A percentile compares a stretch with the other conserved stretches of the same genome.
phyloP scores from a whole-genome alignment of 139 green algal species.

The Chlorella sp. region DNA sequence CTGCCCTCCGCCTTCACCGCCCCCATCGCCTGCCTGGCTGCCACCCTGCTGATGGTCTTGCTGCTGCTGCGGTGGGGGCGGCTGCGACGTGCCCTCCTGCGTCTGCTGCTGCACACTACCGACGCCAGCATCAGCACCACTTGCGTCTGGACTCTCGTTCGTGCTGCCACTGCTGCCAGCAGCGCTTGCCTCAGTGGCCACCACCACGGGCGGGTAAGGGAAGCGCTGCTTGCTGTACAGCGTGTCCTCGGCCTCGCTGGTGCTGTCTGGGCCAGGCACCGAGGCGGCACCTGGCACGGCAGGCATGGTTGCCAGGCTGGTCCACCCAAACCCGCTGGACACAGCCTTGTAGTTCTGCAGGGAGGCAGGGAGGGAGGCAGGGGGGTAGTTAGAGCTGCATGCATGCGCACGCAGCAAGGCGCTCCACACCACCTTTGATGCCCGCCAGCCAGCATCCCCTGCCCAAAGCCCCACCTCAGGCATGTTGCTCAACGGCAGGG shows the following conservation, averaged over 20 bases:
- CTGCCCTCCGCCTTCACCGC: not conserved
- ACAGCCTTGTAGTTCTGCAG: slow-evolving; percentile 11
- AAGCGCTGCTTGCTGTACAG: slow-evolving; percentile 40
- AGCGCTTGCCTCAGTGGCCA: not conserved
- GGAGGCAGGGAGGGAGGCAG: not conserved
- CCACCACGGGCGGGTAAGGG: slow-evolving; percentile 11
- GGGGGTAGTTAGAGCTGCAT: too few relatives aligned
- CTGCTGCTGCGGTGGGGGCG: too few relatives aligned
- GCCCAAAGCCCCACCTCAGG: slow-evolving; percentile 3
- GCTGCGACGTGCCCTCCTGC: not conserved
- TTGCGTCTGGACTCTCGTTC: too few relatives aligned
- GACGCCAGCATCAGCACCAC: too few relatives aligned
- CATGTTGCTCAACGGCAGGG: slow-evolving; percentile 47
- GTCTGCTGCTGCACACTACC: too few relatives aligned
- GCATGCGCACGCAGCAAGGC: not conserved
- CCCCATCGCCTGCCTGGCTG: too few relatives aligned
- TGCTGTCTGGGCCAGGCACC: not conserved
- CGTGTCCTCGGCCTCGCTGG: slow-evolving; percentile 3
- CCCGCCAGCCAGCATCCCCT: not conserved
- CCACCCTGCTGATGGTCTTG: too few relatives aligned
- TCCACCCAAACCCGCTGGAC: slow-evolving; percentile 1
- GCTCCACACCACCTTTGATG: not conserved
- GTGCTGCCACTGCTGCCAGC: not conserved
- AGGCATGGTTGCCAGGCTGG: slow-evolving; percentile 8
- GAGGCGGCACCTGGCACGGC: not conserved